Percentiles rank a stretch among this genome's conserved stretches.
Conservation (phyloP, 306 rosid genomes). For the Quercus dentata region DNA sequence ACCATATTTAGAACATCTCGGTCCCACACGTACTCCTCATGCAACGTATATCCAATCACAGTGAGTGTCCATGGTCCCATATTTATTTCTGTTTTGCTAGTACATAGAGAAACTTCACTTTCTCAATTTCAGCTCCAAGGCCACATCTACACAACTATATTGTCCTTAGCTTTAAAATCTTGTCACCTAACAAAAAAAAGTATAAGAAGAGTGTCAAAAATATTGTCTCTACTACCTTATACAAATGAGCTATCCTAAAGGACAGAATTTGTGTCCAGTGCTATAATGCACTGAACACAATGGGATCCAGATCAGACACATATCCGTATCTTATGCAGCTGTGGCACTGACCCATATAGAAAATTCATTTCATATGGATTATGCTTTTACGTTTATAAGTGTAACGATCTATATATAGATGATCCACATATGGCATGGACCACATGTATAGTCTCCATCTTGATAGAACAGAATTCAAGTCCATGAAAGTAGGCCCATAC, state of each 20-base stretch:
- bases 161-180: background rate
- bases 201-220: background rate
- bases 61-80: constrained; percentile 14
- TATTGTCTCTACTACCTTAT: constrained; percentile 8
- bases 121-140: constrained; percentile 24
- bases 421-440: background rate
- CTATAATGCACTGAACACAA: too few species aligned
- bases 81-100: constrained; percentile 24
- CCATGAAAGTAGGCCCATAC: too few species aligned
- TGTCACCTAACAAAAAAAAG: too few species aligned
- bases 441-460: constrained; percentile 1
- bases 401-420: too few species aligned
- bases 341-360: background rate
- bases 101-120: constrained; percentile 33
- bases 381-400: constrained; percentile 2
- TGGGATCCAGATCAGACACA: too few species aligned
- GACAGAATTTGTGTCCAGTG: too few species aligned
- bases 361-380: background rate
- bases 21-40: constrained; percentile 31
- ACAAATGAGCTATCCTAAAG: too few species aligned
- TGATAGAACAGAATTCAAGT: background rate
- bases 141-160: background rate
- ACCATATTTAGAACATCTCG: background rate
- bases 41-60: constrained; percentile 34
- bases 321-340: background rate